Evolutionary conservation across 495 filamentous ascomycete genomes (phyloP), one percentile per base, ranked within the genome.

Genomic region (Eremomyces bilateralis): DNA sequence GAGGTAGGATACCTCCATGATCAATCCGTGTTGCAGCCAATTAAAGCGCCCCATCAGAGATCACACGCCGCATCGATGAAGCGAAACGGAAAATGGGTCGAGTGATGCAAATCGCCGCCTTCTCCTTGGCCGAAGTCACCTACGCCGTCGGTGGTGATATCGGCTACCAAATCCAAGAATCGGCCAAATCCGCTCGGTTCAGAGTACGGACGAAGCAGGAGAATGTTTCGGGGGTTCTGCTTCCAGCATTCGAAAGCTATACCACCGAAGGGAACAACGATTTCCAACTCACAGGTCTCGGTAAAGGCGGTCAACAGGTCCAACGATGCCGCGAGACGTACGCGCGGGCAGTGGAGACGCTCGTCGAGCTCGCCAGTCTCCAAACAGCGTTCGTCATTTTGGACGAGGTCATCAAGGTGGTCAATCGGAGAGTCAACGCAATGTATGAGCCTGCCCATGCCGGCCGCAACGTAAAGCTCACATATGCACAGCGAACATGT

Each of bases 71-170:
- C 37, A 95, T 99, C 58, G 88, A 95, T 60, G 85, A 95, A 54
- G 88, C 88, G 19, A 99, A 99, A 59, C 81, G 81, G 42, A 99
- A 99, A 63, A 99, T 99, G 88, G 88, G 88, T 29, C 73, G 88
- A 10, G 90, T 99, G 11, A 95, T 99, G 88, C 84, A 94, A 50
- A 88, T 99, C 54, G 88, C 88, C 10, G 82, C 90, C 19, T 93
- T 99, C 55, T 94, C 88, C 2, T 67, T 99, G 24, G 90, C 88
- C 35, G 90, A 94, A 65, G 90, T 95, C 21, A 92, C 81, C 35
- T 99, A 95, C 47, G 90, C 90, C 21, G 84, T 92, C 11, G 90
- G 90, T 38, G 81, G 84, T 50, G 80, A 91, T 47, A 91, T 99
- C 43, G 76, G 73, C 16, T 99, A 92, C 58, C 88, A 95, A 58